Evolutionary conservation across 352 stramenopile species (phyloP).

Genomic region (Phytophthora vignae): DNA sequence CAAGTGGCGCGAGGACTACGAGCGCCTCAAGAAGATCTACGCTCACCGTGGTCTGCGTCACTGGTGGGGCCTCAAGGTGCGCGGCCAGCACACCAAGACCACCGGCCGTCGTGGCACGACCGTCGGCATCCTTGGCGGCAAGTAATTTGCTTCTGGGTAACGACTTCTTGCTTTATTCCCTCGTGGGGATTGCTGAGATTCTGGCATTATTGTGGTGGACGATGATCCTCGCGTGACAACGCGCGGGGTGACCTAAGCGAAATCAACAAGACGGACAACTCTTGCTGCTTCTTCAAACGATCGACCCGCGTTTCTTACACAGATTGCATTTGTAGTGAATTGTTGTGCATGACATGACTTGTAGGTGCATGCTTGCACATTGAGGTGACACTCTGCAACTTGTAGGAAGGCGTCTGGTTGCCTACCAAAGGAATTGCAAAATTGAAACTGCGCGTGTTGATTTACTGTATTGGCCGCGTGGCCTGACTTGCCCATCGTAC

Average conservation of each 20-base stretch:
- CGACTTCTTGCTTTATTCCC: slow-evolving; percentile 44
- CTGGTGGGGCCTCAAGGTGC: slow-evolving; percentile 99
- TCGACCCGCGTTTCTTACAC: neutral
- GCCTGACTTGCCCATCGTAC: neutral
- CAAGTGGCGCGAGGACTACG: slow-evolving; percentile 99
- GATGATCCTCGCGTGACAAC: slow-evolving; percentile 34
- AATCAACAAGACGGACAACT: slow-evolving; percentile 51
- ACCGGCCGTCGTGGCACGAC: slow-evolving; percentile 95
- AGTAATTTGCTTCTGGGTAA: slow-evolving; percentile 65
- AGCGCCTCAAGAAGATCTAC: slow-evolving; percentile 99
- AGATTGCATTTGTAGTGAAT: too few species aligned
- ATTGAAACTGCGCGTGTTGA: slow-evolving; percentile 3
- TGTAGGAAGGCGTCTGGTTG: too few species aligned
- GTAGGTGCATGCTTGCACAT: too few species aligned
- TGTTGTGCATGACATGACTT: too few species aligned
- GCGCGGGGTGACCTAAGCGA: slow-evolving; percentile 36
- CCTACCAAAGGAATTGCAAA: too few species aligned
- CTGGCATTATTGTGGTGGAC: slow-evolving; percentile 65
- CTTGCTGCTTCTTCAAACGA: slow-evolving; percentile 46
- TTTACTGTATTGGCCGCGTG: slow-evolving; percentile 9
- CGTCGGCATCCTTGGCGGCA: slow-evolving; percentile 85
- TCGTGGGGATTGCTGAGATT: slow-evolving; percentile 66
- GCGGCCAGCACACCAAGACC: slow-evolving; percentile 99
- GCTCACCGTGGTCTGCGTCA: slow-evolving; percentile 99
- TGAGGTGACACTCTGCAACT: too few species aligned